Evolutionary conservation across 306 rosid genomes (phyloP), one percentile per base, ranked within the genome.

Genomic region (Casuarina glauca): DNA sequence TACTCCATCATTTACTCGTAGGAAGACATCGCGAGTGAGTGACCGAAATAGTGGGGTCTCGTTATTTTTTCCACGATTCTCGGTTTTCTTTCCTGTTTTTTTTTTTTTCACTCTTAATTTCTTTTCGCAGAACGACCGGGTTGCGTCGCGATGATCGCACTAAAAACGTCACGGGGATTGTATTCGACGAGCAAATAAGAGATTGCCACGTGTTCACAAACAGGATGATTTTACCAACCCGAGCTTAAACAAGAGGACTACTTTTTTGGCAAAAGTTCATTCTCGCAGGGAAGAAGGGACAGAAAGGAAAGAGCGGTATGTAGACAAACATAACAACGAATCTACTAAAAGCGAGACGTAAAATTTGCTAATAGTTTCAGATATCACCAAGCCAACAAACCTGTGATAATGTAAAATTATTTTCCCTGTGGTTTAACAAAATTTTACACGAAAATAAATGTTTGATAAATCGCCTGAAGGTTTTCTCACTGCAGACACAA

Each of bases 11-110:
- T 12, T 20, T 74, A 39, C 45, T 75, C 71, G 26, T 57, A 72
- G 9, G 46, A 16, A 74, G 55, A 71, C 70, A 38, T 58, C 79
- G 60, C 53, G 54, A 78, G 76, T 19, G 50, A 73, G 75, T 39
- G 48, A 76, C 79, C 74, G 42, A 44, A 35, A 19, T 78, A 74
- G 89, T 74, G 84, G 90, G 80, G 66, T 66, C 0, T 15, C 2
- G 78, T 61, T 42, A 77, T 54, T 41, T 72, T 64, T 69, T 44
- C 26, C 53, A 43, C 32, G 38, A 73, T 54, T 43, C 43, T 73
- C 45, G 74, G 12, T 78, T 16, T 12, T 17, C 6, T 5, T 4
- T 17, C 73, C 9, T 9, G 7, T 8, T 19, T 52, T 66, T 1
- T 20, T 10, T 44, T 38, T 10, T 76, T 35, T 57, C 19, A 43